Base-by-base conservation (phyloP, 208 protist genomes). In the Novymonas esmeraldas region DNA sequence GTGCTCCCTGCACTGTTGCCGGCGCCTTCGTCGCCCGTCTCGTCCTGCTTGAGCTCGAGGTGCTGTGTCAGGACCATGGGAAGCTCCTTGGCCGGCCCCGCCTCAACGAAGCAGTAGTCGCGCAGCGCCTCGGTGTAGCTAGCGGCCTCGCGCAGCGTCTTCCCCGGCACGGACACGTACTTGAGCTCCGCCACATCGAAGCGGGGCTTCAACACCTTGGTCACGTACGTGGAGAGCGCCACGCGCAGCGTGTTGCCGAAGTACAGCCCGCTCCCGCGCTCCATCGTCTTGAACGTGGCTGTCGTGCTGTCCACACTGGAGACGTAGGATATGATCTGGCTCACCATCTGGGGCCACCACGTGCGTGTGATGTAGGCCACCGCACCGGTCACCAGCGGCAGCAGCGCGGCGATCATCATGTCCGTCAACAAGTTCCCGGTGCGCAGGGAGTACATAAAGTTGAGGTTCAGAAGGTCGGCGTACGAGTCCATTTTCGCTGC, bases 381-480 rank as follows among this genome's bases (percentile, higher is more conserved):
- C 14, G 58, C 54, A 50, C 76, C 62, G 18, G 81, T 85, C 13
- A 94, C 50, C 26, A 94, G 33, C 11, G 91, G 91, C 55, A 96
- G 79, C n/a, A 93, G 64, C 24, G 85, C 85, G 26, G 84, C 87
- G 55, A 94, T 87, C 22, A 93, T 62, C 79, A 94, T 94, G 54
- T 96, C 91, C 2, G 90, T 66, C 16, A 94, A 48, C 65, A 86
- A 64, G 63, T 94, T 88, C n/a, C 87, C 91, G 44, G 91, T 96
- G 45, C 88, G 70, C 69, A 93, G 79, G 48, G 87, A 84, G 61
- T 84, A 76, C 91, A 96, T 96, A 50, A 96, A 90, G 64, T 94
- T 94, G 31, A 94, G 79, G 51, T 93, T 96, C 70, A 96, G 73
- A 29, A 96, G 60, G 20, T 87, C 79, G 44, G 77, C 70, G 45